Evolutionary conservation across 805 yeast genomes (phyloP).

Genomic region (Jamesozyma hellenica): DNA sequence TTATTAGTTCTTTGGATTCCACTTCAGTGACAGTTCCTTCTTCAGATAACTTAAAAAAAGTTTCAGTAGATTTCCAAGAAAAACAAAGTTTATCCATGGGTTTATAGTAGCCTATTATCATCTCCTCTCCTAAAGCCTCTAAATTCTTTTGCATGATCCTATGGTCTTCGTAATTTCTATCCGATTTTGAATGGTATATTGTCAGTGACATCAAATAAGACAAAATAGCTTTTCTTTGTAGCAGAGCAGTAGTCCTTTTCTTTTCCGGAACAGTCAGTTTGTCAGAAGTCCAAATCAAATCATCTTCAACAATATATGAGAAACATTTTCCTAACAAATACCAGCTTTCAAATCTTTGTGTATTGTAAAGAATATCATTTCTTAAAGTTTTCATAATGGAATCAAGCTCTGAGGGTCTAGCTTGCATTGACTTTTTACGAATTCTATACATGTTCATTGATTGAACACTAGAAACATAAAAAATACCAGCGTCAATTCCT

Average conservation of each 20-base stretch:
- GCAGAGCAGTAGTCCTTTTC: slow-evolving; percentile 47
- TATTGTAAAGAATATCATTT: slow-evolving; percentile 56
- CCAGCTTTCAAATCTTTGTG: slow-evolving; percentile 79
- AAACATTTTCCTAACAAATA: slow-evolving; percentile 68
- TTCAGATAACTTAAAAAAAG: slow-evolving; percentile 11
- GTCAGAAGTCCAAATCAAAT: slow-evolving; percentile 85
- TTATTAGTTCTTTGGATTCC: slow-evolving; percentile 3
- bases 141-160: slow-evolving; percentile 11
- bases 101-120: slow-evolving; percentile 43
- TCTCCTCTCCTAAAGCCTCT: slow-evolving; percentile 18
- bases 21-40: slow-evolving; percentile 12
- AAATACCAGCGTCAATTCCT: slow-evolving; percentile 54
- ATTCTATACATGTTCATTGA: slow-evolving; percentile 33
- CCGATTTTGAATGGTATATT: slow-evolving; percentile 2
- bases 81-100: slow-evolving; percentile 61
- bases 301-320: slow-evolving; percentile 75
- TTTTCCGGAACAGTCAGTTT: slow-evolving; percentile 55
- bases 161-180: slow-evolving; percentile 9
- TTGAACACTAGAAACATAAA: slow-evolving; percentile 29
- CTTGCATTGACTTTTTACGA: slow-evolving; percentile 69
- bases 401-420: slow-evolving; percentile 73
- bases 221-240: slow-evolving; percentile 60
- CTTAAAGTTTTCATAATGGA: slow-evolving; percentile 56
- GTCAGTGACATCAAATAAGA: slow-evolving; percentile 60
- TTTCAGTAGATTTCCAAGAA: slow-evolving; percentile 18